Conservation (phyloP, 345 rosid genomes). For the Trapa bicornis region DNA sequence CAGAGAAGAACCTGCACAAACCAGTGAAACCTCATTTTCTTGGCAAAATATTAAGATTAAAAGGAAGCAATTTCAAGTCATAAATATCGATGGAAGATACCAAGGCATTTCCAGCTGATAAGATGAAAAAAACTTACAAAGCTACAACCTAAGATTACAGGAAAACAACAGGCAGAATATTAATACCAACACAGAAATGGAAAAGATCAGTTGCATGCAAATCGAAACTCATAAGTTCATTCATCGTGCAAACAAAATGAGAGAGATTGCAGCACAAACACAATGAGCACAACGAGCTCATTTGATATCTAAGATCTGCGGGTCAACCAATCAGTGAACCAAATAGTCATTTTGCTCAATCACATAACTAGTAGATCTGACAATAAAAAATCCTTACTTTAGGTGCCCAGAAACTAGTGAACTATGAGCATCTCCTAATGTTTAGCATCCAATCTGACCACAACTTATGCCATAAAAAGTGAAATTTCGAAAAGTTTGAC, state of each 20-base stretch:
- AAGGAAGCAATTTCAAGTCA: background rate
- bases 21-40: slow-evolving; percentile 4
- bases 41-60: background rate
- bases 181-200: background rate
- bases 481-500: background rate
- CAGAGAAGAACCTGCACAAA: slow-evolving; percentile 70
- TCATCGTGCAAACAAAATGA: background rate
- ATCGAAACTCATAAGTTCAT: background rate
- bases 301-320: background rate
- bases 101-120: background rate
- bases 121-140: background rate
- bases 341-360: background rate
- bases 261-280: background rate
- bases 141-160: background rate
- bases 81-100: background rate
- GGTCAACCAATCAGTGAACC: background rate
- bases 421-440: background rate
- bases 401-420: background rate
- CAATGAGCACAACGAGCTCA: background rate
- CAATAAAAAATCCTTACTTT: background rate
- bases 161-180: background rate
- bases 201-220: background rate
- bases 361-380: background rate
- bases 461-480: background rate
- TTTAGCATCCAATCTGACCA: background rate